Base-by-base conservation (phyloP, 208 protist species). In the Spongospora subterranea region DNA sequence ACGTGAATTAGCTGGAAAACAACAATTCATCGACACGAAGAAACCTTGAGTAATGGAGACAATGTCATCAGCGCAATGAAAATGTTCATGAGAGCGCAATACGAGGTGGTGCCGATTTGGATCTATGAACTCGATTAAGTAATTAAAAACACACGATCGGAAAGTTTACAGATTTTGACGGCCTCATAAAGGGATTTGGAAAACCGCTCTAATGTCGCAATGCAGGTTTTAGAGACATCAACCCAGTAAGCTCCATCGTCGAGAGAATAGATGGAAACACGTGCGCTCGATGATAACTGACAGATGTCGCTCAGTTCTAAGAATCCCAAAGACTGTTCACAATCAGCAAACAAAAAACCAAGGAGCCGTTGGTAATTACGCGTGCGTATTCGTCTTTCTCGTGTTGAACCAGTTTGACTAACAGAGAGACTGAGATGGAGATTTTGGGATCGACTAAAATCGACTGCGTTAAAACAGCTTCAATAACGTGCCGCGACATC, bases 231-330 rank as follows among this genome's bases (percentile, higher is more conserved):
- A 6, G 40, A 35, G 6, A 82, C 40, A 45, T 6, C 6, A 6
- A n/a, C 71, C 71, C 71, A 82, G 6, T 40, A 35, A 45, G 6
- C 35, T 6, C n/a, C n/a, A n/a, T 82, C 71, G 6, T 35, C 71
- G 17, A n/a, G 13, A 40, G 11, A 20, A 43, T 82, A 82, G n/a
- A 82, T 82, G 35, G 71, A 20, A 17, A 43, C n/a, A 20, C 71
- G 71, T 6, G 71, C 71, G 35, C 13, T 35, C 6, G 71, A 35
- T 35, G 71, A 82, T 43, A 82, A 20, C 6, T 82, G 6, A 35
- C 35, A 82, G 17, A 82, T 43, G n/a, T 82, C 71, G n/a, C 71
- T 82, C 71, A 82, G n/a, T 82, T 82, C 71, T 6, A 82, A 17
- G 13, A 82, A 43, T 13, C 71, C n/a, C n/a, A 82, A 43, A 20